A percentile compares a stretch with the other conserved stretches of the same genome.
These are phyloP conservation scores for Cyclanthera cordifolia DNA, from an alignment of 306 rosid species.

Conservation along the genomic window DNA sequence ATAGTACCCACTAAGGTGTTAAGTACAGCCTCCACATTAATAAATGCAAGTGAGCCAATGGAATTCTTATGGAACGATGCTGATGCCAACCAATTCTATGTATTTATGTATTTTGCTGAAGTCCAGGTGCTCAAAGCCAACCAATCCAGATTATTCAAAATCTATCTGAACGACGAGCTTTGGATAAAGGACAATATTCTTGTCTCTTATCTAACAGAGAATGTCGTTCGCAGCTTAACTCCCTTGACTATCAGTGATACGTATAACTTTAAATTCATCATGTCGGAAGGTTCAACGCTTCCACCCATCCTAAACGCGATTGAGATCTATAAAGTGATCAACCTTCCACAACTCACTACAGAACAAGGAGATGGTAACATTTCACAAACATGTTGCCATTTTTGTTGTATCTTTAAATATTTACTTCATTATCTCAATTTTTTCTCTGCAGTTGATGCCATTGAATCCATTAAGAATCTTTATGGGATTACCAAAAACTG, in stretches of 20 bases:
- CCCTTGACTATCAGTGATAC: not conserved
- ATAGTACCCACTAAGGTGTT: not conserved
- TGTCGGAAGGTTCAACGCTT: conserved; percentile 23
- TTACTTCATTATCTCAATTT: not conserved
- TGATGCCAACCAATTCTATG: conserved; percentile 14
- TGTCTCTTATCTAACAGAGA: conserved; percentile 1
- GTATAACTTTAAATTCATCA: not conserved
- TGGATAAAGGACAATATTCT: not conserved
- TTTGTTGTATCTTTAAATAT: not conserved
- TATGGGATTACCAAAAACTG: conserved; percentile 21
- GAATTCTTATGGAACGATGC: conserved; percentile 14
- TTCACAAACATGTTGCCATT: not conserved
- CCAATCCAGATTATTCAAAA: conserved; percentile 26
- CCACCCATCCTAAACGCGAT: conserved; percentile 39
- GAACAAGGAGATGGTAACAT: conserved; percentile 25
- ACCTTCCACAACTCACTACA: conserved; percentile 19
- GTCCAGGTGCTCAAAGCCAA: conserved; percentile 9
- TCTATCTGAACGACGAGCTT: conserved; percentile 17
- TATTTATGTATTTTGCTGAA: conserved; percentile 38
- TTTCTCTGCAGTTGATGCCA: conserved; percentile 21
- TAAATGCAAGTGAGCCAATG: conserved; percentile 10
- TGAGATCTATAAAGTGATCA: conserved; percentile 26
- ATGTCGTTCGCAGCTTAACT: not conserved
- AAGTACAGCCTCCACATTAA: conserved; percentile 21
- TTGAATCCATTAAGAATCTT: conserved; percentile 13